Evolutionary conservation across 148 eudicot species (phyloP), one percentile per base, ranked within the genome.

Genomic region (Silene uniflora): DNA sequence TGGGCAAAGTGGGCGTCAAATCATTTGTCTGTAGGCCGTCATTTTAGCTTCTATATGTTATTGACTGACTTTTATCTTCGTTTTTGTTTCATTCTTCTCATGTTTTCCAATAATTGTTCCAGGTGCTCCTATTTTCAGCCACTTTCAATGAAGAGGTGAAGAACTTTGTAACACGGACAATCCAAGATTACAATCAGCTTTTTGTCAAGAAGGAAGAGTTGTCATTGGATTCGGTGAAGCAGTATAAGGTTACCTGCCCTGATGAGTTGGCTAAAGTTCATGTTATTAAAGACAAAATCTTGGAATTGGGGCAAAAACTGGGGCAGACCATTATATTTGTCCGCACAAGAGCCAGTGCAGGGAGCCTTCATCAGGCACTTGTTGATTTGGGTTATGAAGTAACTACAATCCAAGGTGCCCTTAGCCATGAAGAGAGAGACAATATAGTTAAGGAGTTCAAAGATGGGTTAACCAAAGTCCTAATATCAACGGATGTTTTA

Each of bases 241-340:
- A 91, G 78, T 94, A 81, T 82, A 94, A 90, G 79, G 97, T 94
- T 71, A 73, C 78, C 17, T 87, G 91, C 79, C 98, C 97, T 35
- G 90, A 88, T 79, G 98, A 94, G 76, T 83, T 85, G 68, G 83
- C 85, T 29, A 94, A 94, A 80, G 84, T 89, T 70, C 76, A 67
- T 76, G 93, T 91, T 24, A 85, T 94, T 13, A 88, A 85, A 80
- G 93, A 94, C 63, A 89, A 76, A 77, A 87, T 94, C 52, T 75
- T 94, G 74, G 98, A 94, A 61, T 80, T 94, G 77, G 98, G 91
- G 62, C 82, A 86, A 62, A 94, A 88, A 75, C 76, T 94, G 69
- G 98, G 98, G 73, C 97, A 94, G 83, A 89, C 93, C 67, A 94
- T 94, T 27, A 85, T 94, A 25, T 94, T 91, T 85, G 97, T 94